Evolutionary conservation across 371 early-diverging fungal species (phyloP), one percentile per base, ranked within the genome.

Genomic region (Mucor irregularis): DNA sequence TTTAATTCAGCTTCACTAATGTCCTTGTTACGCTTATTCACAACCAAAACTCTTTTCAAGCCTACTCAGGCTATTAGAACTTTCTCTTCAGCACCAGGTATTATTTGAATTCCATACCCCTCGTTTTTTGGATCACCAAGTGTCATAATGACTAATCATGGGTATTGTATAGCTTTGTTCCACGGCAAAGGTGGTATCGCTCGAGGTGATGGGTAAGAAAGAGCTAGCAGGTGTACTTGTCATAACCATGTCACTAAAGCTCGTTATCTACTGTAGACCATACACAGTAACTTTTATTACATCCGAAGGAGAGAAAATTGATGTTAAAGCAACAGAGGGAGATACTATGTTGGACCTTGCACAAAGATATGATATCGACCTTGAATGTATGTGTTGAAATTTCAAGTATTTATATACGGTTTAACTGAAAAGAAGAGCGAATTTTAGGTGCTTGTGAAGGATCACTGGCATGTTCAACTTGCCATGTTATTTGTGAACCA

Each of bases 371-470:
- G 89, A 95, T 68, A 90, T 99, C 25, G 98, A 98, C 45, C 85
- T 99, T 22, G 98, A 98, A 83, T 98, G 99, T 86, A 69, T 58
- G 62, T 43, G 5, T 2, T 10, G 14, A 17, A 45, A 4, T 13
- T 25, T 14, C 1, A 44, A 8, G 30, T 0, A 37, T n/a, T 22
- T 21, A 30, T n/a, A 11, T 11, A 37, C 11, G 8, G 13, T 19
- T 21, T 21, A 24, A 22, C 10, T 40, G 21, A 39, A 13, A 38
- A n/a, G 1, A 25, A n/a, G n/a, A n/a, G n/a, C n/a, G n/a, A 56
- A 3, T 34, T 31, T 33, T 69, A 91, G 91, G 92, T 49, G 99
- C 99, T 11, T 99, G 99, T 74, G 99, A 99, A 74, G 98, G 96
- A 19, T 97, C 95, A 1, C 72, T 94, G 59, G 98, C 96, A 2